Evolutionary conservation across 2,329 filamentous ascomycete genomes (phyloP).

Genomic region (Cladosporium sp.): DNA sequence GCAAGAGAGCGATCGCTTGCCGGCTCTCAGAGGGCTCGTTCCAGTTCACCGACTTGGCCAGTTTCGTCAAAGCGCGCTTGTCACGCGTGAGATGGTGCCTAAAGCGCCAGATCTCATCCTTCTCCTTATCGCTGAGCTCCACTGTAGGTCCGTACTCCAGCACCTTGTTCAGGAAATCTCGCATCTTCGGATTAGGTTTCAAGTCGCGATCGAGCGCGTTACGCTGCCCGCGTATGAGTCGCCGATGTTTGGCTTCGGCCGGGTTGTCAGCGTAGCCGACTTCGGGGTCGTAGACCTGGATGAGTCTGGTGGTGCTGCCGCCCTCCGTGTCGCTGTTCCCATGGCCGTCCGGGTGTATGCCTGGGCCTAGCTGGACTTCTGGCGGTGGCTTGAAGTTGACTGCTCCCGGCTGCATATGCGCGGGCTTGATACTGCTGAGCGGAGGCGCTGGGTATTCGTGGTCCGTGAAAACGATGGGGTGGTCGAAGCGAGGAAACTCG

Average conservation of each 20-base stretch:
- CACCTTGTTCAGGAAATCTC: constrained; percentile 85
- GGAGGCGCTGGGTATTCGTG: constrained; percentile 84
- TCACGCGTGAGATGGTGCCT: constrained; percentile 88
- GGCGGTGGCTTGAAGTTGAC: constrained; percentile 72
- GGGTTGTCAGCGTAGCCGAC: constrained; percentile 85
- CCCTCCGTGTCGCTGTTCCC: constrained; percentile 39
- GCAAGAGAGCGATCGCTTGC: constrained; percentile 82
- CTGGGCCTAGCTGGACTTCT: constrained; percentile 83
- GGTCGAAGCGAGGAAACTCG: constrained; percentile 90
- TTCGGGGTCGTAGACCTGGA: constrained; percentile 90
- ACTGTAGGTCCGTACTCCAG: constrained; percentile 91
- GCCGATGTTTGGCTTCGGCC: constrained; percentile 87
- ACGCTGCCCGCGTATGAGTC: constrained; percentile 83
- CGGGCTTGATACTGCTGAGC: constrained; percentile 59
- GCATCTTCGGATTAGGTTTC: constrained; percentile 91
- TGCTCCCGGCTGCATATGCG: constrained; percentile 55
- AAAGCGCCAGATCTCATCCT: constrained; percentile 96
- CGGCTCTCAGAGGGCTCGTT: constrained; percentile 75
- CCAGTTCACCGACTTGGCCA: constrained; percentile 97
- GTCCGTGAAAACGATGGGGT: constrained; percentile 90
- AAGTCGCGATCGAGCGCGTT: constrained; percentile 91
- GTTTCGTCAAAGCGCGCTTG: constrained; percentile 82
- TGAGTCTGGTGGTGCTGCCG: constrained; percentile 55
- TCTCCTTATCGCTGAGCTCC: constrained; percentile 79
- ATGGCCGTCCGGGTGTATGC: constrained; percentile 65